Evolutionary conservation across 2,329 filamentous ascomycete genomes (phyloP).

Genomic region (Fusarium pseudocircinatum): DNA sequence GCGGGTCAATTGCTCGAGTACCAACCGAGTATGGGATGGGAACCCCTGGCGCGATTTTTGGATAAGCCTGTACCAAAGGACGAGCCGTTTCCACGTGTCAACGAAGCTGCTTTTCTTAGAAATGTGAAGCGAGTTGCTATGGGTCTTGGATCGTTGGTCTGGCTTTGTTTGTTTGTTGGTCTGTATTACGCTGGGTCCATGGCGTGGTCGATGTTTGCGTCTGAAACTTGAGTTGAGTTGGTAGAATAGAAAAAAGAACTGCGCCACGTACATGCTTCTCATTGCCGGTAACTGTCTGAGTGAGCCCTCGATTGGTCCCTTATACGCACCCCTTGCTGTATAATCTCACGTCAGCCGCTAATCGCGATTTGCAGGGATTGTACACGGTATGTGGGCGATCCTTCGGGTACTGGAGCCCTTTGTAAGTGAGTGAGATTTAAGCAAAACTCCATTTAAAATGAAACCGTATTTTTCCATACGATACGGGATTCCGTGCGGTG

Average conservation of each 20-base stretch:
- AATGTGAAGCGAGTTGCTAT: conserved; percentile 32
- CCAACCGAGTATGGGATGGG: conserved; percentile 34
- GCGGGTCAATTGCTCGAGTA: conserved; percentile 25
- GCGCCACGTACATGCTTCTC: neutral
- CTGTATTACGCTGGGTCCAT: conserved; percentile 1
- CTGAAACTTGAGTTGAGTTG: neutral
- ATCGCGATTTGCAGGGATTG: neutral
- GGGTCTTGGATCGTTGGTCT: conserved; percentile 29
- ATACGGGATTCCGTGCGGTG: neutral
- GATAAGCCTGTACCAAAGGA: conserved; percentile 7
- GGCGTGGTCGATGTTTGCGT: neutral
- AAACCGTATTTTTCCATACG: neutral
- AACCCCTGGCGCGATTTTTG: conserved; percentile 18
- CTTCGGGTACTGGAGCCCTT: neutral
- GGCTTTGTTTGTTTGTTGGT: conserved; percentile 18
- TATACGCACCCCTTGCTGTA: neutral
- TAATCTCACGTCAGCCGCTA: neutral
- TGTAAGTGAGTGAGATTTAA: neutral
- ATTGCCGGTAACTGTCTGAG: neutral
- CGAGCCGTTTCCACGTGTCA: conserved; percentile 26
- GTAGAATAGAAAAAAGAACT: neutral
- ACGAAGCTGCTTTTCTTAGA: conserved; percentile 32
- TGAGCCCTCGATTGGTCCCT: neutral
- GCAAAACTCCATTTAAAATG: neutral
- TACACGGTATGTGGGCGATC: neutral